A percentile compares a stretch with the other conserved stretches of the same genome.
Evolutionary conservation across 441 rosid genomes (phyloP).

Genomic region (Populus trichocarpa): DNA sequence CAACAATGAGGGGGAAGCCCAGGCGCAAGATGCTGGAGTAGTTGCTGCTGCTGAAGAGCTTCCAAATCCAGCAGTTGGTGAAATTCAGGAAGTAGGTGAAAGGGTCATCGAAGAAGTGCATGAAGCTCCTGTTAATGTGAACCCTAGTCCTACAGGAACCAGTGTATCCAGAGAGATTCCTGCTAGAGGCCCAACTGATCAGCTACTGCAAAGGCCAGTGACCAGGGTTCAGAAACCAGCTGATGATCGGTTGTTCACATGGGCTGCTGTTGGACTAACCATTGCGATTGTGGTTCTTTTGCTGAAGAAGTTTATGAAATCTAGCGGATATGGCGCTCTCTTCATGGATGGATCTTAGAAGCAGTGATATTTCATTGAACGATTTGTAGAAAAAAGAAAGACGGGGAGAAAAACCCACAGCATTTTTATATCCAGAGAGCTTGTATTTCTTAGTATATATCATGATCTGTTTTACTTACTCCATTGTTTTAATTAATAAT

Average conservation of each 20-base stretch:
- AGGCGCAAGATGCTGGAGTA: conserved; percentile 26
- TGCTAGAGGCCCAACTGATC: conserved; percentile 23
- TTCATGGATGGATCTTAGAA: conserved; percentile 76
- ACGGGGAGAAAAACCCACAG: neutral
- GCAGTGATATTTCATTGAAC: neutral
- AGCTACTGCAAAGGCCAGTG: conserved; percentile 27
- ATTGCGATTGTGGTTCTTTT: conserved; percentile 81
- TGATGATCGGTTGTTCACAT: conserved; percentile 75
- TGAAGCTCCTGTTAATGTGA: conserved; percentile 32
- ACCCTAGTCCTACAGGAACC: conserved; percentile 27
- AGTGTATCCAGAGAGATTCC: conserved; percentile 31
- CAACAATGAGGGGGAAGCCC: conserved; percentile 28
- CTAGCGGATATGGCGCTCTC: conserved; percentile 69
- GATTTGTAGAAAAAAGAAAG: neutral
- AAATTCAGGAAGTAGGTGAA: conserved; percentile 20
- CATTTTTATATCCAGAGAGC: conserved; percentile 1
- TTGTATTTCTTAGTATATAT: conserved; percentile 15
- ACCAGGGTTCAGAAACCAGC: conserved; percentile 52
- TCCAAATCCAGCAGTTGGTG: conserved; percentile 27
- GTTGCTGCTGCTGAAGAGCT: conserved; percentile 18
- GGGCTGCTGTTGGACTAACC: conserved; percentile 85
- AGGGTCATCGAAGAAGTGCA: conserved; percentile 43
- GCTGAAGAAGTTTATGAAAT: conserved; percentile 79
- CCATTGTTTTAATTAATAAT: conserved; percentile 28
- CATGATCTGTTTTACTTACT: neutral